Conservation (phyloP, 108 stramenopile species). For the Cyclotella baltica region DNA sequence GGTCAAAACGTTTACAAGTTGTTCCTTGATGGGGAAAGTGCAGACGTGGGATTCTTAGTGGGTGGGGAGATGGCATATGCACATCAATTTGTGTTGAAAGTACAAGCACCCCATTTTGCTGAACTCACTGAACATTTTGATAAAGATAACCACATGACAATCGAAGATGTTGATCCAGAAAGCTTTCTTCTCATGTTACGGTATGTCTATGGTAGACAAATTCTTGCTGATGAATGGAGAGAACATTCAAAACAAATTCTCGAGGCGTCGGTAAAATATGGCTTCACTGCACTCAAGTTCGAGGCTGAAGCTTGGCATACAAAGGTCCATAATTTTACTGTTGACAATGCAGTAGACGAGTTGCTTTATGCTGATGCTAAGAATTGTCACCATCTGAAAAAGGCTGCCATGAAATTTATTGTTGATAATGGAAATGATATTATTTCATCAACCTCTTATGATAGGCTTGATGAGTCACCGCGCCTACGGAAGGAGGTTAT, state of each 20-base stretch:
- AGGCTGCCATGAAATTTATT: background rate
- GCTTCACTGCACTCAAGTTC: too few relatives aligned
- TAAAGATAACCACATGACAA: background rate
- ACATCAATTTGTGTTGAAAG: background rate
- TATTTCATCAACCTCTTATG: background rate
- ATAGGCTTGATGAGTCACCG: background rate
- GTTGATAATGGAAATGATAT: background rate
- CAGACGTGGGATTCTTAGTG: background rate
- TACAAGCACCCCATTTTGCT: background rate
- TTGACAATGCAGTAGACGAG: background rate
- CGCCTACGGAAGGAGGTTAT: background rate
- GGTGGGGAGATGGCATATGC: background rate
- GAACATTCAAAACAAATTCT: constrained; percentile 1
- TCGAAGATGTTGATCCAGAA: background rate
- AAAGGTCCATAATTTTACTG: background rate
- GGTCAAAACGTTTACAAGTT: background rate
- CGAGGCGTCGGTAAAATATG: background rate
- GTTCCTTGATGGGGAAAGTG: background rate
- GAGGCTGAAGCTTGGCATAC: background rate
- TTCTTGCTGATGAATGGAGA: background rate
- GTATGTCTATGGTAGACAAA: constrained; percentile 6
- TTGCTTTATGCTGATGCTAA: background rate
- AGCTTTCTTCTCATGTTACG: background rate
- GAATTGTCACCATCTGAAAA: background rate
- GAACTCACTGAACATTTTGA: background rate